Conservation (phyloP, 331 rosid species). For the Malus hybrid region DNA sequence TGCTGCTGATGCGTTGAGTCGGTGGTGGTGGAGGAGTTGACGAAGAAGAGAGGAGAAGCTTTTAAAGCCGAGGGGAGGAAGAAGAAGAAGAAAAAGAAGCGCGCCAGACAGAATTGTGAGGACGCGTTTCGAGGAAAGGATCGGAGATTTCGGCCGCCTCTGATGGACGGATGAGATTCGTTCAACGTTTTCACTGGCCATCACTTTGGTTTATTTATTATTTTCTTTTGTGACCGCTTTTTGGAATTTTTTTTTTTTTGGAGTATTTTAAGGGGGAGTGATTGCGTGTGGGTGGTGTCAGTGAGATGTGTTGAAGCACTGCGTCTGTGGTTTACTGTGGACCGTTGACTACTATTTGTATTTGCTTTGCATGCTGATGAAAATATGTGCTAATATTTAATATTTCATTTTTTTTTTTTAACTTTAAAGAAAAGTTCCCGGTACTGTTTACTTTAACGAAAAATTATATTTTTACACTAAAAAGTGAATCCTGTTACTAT, state of each 20-base stretch:
- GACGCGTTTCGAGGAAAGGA: conserved; percentile 26
- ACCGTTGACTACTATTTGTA: not conserved
- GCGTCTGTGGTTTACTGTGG: not conserved
- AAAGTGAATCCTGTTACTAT: too few species aligned
- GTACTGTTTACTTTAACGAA: too few species aligned
- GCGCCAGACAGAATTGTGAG: conserved; percentile 28
- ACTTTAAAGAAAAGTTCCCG: too few species aligned
- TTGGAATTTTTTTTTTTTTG: not conserved
- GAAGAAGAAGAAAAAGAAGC: conserved; percentile 33
- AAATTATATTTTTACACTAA: too few species aligned
- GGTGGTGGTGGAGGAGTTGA: not conserved
- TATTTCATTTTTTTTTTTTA: too few species aligned
- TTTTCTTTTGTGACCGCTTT: conserved; percentile 1
- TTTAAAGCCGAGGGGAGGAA: not conserved
- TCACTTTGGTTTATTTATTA: not conserved
- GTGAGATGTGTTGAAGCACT: not conserved
- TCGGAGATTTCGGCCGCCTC: conserved; percentile 58
- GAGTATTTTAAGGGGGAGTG: not conserved
- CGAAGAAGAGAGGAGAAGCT: not conserved
- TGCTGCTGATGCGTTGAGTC: not conserved
- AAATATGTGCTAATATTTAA: too few species aligned
- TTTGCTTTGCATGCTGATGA: not conserved
- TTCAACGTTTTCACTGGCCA: conserved; percentile 48
- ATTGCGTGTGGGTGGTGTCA: conserved; percentile 1
- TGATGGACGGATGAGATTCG: conserved; percentile 27